Percentiles rank a stretch among this genome's conserved stretches.
Conservation (phyloP, 2,329 filamentous ascomycete genomes). For the Colletotrichum musae region DNA sequence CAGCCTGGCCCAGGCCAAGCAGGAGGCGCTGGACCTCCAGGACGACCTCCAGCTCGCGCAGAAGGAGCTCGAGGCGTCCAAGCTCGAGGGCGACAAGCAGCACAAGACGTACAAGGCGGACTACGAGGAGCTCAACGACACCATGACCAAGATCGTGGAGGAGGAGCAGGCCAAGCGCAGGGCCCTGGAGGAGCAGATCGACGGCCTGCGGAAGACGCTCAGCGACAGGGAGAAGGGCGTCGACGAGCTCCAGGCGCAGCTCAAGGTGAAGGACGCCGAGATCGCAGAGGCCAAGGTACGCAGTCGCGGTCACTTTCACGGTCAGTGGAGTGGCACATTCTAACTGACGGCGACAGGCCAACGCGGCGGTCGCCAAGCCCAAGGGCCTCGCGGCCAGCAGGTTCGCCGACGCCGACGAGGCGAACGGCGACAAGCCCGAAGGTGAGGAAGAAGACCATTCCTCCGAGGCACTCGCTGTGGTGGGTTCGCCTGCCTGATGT, state of each 20-base stretch:
- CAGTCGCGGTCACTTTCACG: slow-evolving; percentile 40
- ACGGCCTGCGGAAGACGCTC: slow-evolving; percentile 60
- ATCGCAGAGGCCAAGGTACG: slow-evolving; percentile 73
- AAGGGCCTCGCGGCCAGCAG: slow-evolving; percentile 70
- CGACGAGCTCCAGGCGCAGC: slow-evolving; percentile 66
- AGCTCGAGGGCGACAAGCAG: slow-evolving; percentile 65
- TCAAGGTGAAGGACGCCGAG: slow-evolving; percentile 76
- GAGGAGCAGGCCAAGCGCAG: slow-evolving; percentile 70
- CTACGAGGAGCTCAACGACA: slow-evolving; percentile 75
- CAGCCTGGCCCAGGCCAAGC: slow-evolving; percentile 55
- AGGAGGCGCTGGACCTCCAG: slow-evolving; percentile 48
- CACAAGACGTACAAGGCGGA: slow-evolving; percentile 71
- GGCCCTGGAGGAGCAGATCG: slow-evolving; percentile 65
- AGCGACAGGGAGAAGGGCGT: slow-evolving; percentile 64
- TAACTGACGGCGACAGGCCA: slow-evolving; percentile 55
- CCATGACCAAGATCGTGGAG: slow-evolving; percentile 72
- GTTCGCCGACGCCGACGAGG: slow-evolving; percentile 61
- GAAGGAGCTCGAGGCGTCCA: slow-evolving; percentile 68
- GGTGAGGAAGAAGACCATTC: slow-evolving; percentile 76
- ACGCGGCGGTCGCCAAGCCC: slow-evolving; percentile 57
- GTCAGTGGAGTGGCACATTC: slow-evolving; percentile 9
- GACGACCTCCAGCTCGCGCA: slow-evolving; percentile 63
- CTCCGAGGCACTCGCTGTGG: slow-evolving; percentile 77
- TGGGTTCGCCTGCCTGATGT: slow-evolving; percentile 68
- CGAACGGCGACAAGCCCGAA: slow-evolving; percentile 58